Evolutionary conservation across 2,329 filamentous ascomycete genomes (phyloP).

Genomic region (Graphiopsis chlorocephala): DNA sequence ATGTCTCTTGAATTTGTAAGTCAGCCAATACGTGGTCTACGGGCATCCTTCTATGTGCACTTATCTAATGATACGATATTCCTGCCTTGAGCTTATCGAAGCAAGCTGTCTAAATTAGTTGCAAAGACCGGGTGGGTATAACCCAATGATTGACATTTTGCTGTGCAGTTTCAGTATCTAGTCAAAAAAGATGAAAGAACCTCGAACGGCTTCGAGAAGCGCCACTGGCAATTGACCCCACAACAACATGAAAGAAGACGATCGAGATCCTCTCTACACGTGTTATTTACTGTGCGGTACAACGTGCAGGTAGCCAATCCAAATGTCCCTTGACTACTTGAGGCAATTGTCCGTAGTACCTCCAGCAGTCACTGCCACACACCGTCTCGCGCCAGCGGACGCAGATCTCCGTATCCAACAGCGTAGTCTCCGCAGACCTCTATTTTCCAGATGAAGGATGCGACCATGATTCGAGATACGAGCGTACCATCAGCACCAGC

Average conservation of each 20-base stretch:
- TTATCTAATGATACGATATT: no score
- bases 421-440: conserved; percentile 5
- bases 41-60: no score
- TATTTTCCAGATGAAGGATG: background rate
- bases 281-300: background rate
- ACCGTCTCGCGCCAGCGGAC: background rate
- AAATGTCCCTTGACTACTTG: background rate
- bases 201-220: no score
- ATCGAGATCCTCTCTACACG: background rate
- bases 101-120: no score
- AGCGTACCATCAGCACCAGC: background rate
- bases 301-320: background rate
- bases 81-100: no score
- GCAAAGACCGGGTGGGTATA: no score
- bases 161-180: no score
- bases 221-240: background rate
- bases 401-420: conserved; percentile 8
- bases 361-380: conserved; percentile 1
- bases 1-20: no score
- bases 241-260: background rate
- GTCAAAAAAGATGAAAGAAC: no score
- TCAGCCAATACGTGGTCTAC: no score
- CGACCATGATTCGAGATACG: background rate
- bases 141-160: no score
- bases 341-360: background rate